phyloP scores from a whole-genome alignment of 75 land plant species.

The Cunninghamia lanceolata region DNA sequence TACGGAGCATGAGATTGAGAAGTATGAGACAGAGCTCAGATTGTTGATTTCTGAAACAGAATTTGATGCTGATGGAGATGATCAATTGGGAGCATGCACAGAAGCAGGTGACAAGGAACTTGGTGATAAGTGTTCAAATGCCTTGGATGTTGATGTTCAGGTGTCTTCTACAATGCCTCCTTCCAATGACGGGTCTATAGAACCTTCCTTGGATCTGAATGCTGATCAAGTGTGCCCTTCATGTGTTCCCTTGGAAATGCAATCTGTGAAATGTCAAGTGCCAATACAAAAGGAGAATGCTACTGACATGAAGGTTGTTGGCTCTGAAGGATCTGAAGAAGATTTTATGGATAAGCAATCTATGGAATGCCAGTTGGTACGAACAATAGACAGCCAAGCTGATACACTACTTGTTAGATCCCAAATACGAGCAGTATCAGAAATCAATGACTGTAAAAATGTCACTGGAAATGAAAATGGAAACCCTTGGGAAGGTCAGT shows the following conservation, averaged over 20 bases:
- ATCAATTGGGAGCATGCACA: neutral
- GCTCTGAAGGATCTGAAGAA: neutral
- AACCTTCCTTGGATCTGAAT: neutral
- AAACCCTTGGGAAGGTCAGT: neutral
- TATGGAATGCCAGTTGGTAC: neutral
- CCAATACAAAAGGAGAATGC: neutral
- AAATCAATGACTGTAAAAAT: neutral
- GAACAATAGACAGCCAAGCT: neutral
- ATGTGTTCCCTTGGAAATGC: neutral
- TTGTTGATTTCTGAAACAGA: conserved; percentile 19
- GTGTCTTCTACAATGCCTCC: neutral
- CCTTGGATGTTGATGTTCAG: neutral
- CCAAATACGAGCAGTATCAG: neutral
- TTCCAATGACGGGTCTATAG: neutral
- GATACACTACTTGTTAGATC: neutral
- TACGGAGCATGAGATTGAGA: conserved; percentile 59
- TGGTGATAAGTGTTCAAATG: neutral
- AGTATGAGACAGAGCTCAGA: conserved; percentile 56
- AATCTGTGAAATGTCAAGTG: neutral
- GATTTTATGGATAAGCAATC: neutral
- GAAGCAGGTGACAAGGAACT: neutral
- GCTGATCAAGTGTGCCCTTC: neutral
- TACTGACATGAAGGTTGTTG: neutral
- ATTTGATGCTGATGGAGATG: neutral
- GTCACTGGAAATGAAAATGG: neutral